Base-by-base conservation (phyloP, 2,329 filamentous ascomycete species). In the Mycosphaerella sp. region DNA sequence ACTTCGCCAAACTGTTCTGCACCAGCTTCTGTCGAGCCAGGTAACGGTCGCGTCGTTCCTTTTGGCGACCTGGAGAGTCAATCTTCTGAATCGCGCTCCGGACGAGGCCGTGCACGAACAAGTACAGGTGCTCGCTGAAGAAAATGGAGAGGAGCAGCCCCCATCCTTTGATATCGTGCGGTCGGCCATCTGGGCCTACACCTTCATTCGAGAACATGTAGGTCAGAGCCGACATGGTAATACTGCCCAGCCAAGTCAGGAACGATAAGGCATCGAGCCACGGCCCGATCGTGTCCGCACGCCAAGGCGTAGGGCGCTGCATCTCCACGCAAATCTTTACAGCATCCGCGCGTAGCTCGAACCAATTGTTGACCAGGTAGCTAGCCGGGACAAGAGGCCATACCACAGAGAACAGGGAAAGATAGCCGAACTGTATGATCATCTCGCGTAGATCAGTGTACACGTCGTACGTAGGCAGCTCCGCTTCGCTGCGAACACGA, bases 341-440 rank as follows among this genome's bases (percentile, higher is more conserved):
- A 2, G 92, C 91, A 67, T 98, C 93, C 0, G 89, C 89, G 41
- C 93, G 87, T 39, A 97, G 80, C 69, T 97, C 93, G 54, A 98
- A 76, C 90, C 92, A 97, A 74, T 97, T 95, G 74, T 97, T 97
- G 71, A 93, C 76, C 10, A 97, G 75, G 74, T 97, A 97, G 1
- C 87, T 92, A 53, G 89, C 79, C 1, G 87, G 85, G 0, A 92
- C 91, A n/a, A 97, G 76, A 0, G 93, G 93, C 93, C 93, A 98
- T 51, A 95, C 84, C 2, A 93, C 87, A 0, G 89, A 93, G 71
- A 97, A 97, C 8, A 97, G 79, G 0, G 87, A 86, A 0, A 98
- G 78, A 69, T 96, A 97, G 31, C 91, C 89, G 76, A 80, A 89
- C 64, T 78, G 75, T 38, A 95, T 82, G 29, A 90, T 82, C 90